Conservation (phyloP, 2,329 filamentous ascomycete genomes). For the Fusarium sp. region DNA sequence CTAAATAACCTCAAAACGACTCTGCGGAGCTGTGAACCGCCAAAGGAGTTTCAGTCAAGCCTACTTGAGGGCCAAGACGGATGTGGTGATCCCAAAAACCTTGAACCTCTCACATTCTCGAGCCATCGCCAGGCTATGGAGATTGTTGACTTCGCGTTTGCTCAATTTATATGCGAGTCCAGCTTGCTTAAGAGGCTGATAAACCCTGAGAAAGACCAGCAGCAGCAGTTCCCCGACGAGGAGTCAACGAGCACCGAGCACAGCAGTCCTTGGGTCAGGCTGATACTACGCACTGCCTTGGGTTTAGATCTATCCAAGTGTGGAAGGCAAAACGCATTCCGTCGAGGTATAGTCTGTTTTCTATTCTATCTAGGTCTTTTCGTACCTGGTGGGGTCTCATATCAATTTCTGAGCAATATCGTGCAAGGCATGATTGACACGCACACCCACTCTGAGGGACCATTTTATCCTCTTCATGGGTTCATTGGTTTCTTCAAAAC, state of each 20-base stretch:
- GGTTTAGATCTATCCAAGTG: not conserved
- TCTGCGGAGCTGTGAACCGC: not conserved
- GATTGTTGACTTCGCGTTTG: conserved; percentile 1
- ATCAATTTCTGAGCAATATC: not conserved
- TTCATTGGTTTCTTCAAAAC: not conserved
- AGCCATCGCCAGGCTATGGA: conserved; percentile 1
- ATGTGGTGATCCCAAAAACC: not conserved
- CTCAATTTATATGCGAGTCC: not conserved
- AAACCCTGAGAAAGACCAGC: not conserved
- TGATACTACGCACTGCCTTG: not conserved
- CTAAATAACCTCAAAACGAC: not conserved
- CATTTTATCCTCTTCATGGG: not conserved
- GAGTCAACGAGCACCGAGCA: not conserved
- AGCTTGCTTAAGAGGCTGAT: not conserved
- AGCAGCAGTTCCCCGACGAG: not conserved
- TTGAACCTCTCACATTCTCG: not conserved
- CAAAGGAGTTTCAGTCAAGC: not conserved
- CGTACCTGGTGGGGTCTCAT: not conserved
- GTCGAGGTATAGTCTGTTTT: not conserved
- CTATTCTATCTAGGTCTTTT: not conserved
- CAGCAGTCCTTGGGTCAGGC: not conserved
- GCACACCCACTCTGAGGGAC: not conserved
- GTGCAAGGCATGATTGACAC: not conserved
- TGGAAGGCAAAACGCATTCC: not conserved
- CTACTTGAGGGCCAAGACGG: not conserved